Evolutionary conservation across 768 basidiomycete species (phyloP), one percentile per base, ranked within the genome.

Genomic region (Amanita molliuscula): DNA sequence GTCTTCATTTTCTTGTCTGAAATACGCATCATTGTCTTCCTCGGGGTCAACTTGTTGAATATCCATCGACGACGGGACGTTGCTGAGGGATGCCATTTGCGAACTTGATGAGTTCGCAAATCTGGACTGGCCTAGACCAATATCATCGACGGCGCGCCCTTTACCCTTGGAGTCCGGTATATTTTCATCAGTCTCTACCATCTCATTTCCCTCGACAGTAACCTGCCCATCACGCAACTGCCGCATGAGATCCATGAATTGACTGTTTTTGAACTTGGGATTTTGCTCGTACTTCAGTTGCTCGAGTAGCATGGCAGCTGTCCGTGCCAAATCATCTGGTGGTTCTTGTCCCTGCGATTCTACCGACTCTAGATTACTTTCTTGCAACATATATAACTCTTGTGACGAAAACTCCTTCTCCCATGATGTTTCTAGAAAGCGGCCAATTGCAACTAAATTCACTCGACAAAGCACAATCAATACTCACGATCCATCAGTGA

Each of bases 211-310:
- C 43, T 87, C 81, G 2, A 95, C 82, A 13, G 82, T 73, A 35
- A 90, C 73, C 58, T 85, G 77, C 6, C 82, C 78, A 64, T 93
- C 92, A 34, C 88, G 72, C 49, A 96, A 66, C 62, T 88, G 81
- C 46, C 76, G 78, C 92, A 96, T 95, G 23, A 96, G 72, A 18
- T 75, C 74, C 73, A 96, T 71, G 62, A 96, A 96, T 52, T 78
- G 74, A 63, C 88, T 91, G 28, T 89, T 77, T 65, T 79, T 74
- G 59, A 96, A 92, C 62, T 95, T 96, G 31, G 82, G 79, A 59
- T 88, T 91, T 58, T 76, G 73, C 48, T 88, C 87, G 51, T 82
- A 66, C 58, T 77, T 72, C 41, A 94, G 77, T n/a, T 83, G 74
- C 36, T 88, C 79, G 48, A 95, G 68, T 34, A 95, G 75, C 37